Percentiles rank a stretch among this genome's conserved stretches.
These are phyloP conservation scores for Calocera viscosa DNA, from an alignment of 768 basidiomycete genomes.

Conservation along the genomic window DNA sequence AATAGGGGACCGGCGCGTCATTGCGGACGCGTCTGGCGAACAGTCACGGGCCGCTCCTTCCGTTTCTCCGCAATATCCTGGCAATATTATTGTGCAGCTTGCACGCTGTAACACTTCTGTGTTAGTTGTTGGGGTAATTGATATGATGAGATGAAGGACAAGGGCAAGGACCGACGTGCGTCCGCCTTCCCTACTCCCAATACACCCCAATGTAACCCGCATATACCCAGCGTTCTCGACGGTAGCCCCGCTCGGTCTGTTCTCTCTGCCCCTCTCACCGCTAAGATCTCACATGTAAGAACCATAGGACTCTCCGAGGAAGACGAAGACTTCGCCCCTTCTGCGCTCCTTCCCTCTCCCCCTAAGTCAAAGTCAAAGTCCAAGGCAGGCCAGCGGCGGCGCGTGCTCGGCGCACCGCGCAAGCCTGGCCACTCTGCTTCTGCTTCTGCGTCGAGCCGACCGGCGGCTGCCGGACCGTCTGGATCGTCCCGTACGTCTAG, in stretches of 20 bases:
- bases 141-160: neutral
- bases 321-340: neutral
- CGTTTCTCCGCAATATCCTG: no score
- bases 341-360: neutral
- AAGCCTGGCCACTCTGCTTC: neutral
- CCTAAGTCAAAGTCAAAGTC: neutral
- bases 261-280: neutral
- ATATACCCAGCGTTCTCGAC: neutral
- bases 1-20: neutral
- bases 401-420: neutral
- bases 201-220: neutral
- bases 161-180: neutral
- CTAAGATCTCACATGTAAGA: neutral
- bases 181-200: neutral
- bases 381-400: neutral
- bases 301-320: neutral
- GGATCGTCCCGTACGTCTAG: neutral
- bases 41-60: no score
- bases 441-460: neutral
- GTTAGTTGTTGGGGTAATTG: no score
- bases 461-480: neutral
- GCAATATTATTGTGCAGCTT: no score
- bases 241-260: neutral
- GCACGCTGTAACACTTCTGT: no score
- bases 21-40: no score